A percentile compares a stretch with the other conserved stretches of the same genome.
phyloP scores from a whole-genome alignment of 495 filamentous ascomycete species.

The Neurospora hispaniola region DNA sequence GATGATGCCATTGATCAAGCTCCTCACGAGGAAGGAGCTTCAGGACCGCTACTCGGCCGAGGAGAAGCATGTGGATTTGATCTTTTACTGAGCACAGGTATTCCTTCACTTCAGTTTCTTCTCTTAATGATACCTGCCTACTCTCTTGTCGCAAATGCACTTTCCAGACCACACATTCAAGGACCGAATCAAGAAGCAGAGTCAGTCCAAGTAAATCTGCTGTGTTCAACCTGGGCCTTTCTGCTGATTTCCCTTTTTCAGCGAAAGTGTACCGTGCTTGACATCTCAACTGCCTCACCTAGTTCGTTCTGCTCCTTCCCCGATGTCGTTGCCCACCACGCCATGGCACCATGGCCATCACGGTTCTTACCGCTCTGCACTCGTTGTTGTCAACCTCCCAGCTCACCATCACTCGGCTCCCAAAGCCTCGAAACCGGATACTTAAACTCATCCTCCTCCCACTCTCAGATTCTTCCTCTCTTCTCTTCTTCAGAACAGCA shows the following conservation, averaged over 20 bases:
- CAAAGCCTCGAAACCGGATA: background rate
- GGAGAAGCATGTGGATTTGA: conserved; percentile 40
- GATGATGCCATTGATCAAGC: conserved; percentile 58
- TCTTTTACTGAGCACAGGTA: conserved; percentile 44
- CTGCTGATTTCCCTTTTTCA: background rate
- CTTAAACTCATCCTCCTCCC: background rate
- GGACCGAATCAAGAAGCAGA: background rate
- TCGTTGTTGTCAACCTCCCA: background rate
- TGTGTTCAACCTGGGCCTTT: background rate
- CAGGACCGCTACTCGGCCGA: conserved; percentile 53
- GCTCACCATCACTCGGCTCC: background rate
- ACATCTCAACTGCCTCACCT: background rate
- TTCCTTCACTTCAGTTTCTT: background rate
- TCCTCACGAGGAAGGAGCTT: conserved; percentile 56
- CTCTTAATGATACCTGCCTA: background rate
- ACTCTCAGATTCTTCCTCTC: background rate
- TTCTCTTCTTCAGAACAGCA: conserved; percentile 10
- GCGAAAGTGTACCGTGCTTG: background rate
- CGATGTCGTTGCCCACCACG: background rate
- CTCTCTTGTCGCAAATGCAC: background rate
- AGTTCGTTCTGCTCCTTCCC: background rate
- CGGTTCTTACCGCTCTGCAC: background rate
- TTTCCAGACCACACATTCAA: background rate
- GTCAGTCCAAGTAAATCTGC: background rate
- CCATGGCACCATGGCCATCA: background rate